phyloP scores from a whole-genome alignment of 305 asterid species.

The Fraxinus sp. region DNA sequence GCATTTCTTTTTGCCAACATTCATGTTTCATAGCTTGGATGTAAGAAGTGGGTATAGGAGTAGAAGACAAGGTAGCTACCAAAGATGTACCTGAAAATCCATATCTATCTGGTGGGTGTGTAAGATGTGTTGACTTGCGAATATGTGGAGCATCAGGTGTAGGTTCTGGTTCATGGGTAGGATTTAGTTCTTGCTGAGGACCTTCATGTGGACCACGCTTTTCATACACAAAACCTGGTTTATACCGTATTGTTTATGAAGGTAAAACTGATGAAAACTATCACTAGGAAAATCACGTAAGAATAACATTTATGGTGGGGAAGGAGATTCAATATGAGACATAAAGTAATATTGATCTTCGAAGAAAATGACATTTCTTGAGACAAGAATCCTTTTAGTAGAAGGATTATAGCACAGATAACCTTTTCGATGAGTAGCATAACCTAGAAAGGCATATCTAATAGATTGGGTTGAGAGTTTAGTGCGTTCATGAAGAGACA shows the following conservation, averaged over 20 bases:
- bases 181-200: background rate
- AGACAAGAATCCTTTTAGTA: background rate
- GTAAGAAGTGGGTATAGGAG: background rate
- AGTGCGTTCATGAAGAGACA: background rate
- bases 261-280: background rate
- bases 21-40: background rate
- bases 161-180: background rate
- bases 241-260: background rate
- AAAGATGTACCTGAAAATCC: background rate
- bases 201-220: background rate
- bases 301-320: background rate
- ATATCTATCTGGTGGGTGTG: background rate
- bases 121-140: background rate
- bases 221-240: background rate
- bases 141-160: background rate
- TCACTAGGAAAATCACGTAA: background rate
- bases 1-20: background rate
- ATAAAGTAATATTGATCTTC: no score
- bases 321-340: background rate
- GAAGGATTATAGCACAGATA: background rate
- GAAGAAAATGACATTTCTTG: background rate
- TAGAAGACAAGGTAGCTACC: background rate
- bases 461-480: background rate
- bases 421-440: background rate
- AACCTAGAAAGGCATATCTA: background rate